Percentiles rank a stretch among this genome's conserved stretches.
Evolutionary conservation across 2,329 filamentous ascomycete genomes (phyloP).

Genomic region (Colletotrichum sojae): DNA sequence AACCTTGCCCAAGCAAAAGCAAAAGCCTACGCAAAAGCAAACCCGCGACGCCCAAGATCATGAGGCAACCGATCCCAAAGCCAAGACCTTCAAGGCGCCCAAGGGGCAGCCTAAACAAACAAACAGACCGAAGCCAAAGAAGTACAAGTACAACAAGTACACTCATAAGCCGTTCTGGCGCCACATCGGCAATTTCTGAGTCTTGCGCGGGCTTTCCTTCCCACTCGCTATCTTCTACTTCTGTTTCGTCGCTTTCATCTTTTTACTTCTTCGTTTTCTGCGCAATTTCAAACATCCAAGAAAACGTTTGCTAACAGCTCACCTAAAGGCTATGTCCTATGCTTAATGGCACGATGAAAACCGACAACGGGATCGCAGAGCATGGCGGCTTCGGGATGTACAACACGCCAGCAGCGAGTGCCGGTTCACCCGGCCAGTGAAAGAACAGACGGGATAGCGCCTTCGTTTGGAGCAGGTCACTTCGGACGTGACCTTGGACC

Average conservation of each 20-base stretch:
- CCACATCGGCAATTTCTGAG: constrained; percentile 20
- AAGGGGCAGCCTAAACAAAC: constrained; percentile 30
- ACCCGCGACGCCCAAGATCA: constrained; percentile 43
- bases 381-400: constrained; percentile 73
- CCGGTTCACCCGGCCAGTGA: constrained; percentile 50
- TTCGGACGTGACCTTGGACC: constrained; percentile 24
- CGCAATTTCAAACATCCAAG: constrained; percentile 10
- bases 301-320: constrained; percentile 46
- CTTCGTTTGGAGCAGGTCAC: constrained; percentile 23
- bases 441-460: constrained; percentile 8
- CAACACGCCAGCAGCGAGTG: constrained; percentile 54
- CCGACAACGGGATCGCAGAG: constrained; percentile 68
- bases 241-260: constrained; percentile 14
- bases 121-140: constrained; percentile 20
- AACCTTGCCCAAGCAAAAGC: constrained; percentile 26
- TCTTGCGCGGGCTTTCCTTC: constrained; percentile 31
- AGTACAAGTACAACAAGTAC: constrained; percentile 42
- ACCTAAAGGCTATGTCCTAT: constrained; percentile 80
- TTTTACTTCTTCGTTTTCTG: constrained; percentile 11
- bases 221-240: constrained; percentile 39
- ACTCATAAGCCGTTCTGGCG: constrained; percentile 36
- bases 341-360: constrained; percentile 85
- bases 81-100: constrained; percentile 9
- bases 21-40: constrained; percentile 9
- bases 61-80: constrained; percentile 13